These are phyloP conservation scores for Usnea hakonensis DNA, from an alignment of 495 filamentous ascomycete species.

Conservation along the genomic window DNA sequence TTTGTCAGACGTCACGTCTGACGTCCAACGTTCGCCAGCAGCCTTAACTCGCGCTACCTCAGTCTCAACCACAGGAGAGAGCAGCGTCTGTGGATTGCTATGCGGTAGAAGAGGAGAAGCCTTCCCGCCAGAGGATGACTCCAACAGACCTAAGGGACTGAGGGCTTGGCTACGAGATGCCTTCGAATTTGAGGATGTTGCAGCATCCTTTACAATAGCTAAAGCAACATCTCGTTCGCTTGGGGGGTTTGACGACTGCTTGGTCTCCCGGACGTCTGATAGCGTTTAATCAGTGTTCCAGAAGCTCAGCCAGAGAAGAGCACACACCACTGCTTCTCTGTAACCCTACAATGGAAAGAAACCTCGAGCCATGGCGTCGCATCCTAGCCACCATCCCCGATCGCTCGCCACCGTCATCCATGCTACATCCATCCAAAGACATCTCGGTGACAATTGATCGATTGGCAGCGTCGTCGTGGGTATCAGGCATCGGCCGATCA, in stretches of 20 bases:
- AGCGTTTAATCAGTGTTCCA: background rate
- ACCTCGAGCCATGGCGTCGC: conserved; percentile 32
- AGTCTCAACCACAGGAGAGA: conserved; percentile 2
- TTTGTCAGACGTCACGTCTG: background rate
- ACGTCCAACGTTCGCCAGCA: background rate
- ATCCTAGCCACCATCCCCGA: conserved; percentile 22
- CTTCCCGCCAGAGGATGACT: conserved; percentile 8
- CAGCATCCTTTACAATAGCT: conserved; percentile 16
- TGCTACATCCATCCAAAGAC: conserved; percentile 13
- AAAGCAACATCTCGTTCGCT: conserved; percentile 19
- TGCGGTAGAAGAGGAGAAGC: background rate
- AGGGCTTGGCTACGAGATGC: conserved; percentile 10
- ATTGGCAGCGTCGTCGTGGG: conserved; percentile 3
- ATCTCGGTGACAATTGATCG: background rate
- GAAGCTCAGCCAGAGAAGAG: background rate
- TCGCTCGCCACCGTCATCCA: conserved; percentile 10
- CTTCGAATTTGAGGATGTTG: conserved; percentile 4
- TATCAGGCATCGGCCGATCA: conserved; percentile 6
- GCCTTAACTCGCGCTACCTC: background rate
- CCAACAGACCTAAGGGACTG: conserved; percentile 19
- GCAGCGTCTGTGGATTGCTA: background rate
- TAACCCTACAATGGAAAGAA: conserved; percentile 34
- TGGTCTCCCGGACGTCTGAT: conserved; percentile 4
- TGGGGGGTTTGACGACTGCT: conserved; percentile 2
- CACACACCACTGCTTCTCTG: conserved; percentile 24